Conservation (phyloP, 2,329 filamentous ascomycete species). For the Pseudogymnoascus sp. region DNA sequence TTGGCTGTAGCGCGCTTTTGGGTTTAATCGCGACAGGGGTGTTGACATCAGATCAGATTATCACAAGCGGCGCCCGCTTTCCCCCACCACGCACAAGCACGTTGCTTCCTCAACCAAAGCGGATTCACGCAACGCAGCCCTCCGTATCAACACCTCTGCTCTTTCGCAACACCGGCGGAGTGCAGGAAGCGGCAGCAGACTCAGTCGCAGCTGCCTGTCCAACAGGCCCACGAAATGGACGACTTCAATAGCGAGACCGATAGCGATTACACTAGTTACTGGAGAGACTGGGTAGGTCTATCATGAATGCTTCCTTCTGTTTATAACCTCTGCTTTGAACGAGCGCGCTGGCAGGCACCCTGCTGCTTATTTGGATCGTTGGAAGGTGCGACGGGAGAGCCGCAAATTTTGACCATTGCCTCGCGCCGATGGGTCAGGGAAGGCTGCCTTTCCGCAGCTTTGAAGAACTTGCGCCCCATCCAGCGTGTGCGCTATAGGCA, state of each 20-base stretch:
- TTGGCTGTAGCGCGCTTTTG: not conserved
- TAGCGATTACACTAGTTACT: slow-evolving; percentile 98
- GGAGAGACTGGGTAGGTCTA: slow-evolving; percentile 91
- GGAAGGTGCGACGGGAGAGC: not conserved
- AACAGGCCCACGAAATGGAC: slow-evolving; percentile 56
- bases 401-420: not conserved
- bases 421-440: not conserved
- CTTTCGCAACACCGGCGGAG: not conserved
- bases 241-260: slow-evolving; percentile 97
- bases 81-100: slow-evolving; percentile 4
- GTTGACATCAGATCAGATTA: slow-evolving; percentile 8
- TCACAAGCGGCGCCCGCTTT: slow-evolving; percentile 6
- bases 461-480: not conserved
- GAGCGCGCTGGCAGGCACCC: not conserved
- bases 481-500: not conserved
- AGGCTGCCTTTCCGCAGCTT: not conserved
- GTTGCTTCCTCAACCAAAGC: not conserved
- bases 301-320: not conserved
- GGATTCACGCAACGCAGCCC: not conserved
- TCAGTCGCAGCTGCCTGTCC: not conserved
- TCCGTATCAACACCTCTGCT: slow-evolving; percentile 2
- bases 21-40: slow-evolving; percentile 6
- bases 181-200: slow-evolving; percentile 4
- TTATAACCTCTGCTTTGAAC: slow-evolving; percentile 7
- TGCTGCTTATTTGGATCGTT: not conserved